These are phyloP conservation scores for Phytophthora meadii DNA, from an alignment of 352 stramenopile species.

Conservation along the genomic window DNA sequence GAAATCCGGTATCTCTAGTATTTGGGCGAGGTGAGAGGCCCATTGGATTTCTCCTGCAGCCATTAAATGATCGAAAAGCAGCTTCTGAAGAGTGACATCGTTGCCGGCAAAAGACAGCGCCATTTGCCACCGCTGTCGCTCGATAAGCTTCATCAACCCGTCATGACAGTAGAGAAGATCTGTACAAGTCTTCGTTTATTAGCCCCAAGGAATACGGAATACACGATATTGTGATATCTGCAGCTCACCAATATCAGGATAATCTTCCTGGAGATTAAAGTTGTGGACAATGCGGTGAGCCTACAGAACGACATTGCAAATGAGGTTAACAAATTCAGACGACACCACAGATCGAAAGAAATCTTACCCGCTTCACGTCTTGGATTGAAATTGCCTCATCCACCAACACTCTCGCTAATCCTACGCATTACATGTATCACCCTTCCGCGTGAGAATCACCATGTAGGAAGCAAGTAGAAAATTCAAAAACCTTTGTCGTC, in stretches of 20 bases:
- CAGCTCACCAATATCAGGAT: constrained; percentile 61
- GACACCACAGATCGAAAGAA: no score
- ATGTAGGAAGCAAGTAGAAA: not conserved
- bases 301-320: constrained; percentile 21
- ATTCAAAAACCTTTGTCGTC: constrained; percentile 19
- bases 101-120: constrained; percentile 75
- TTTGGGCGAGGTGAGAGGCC: constrained; percentile 45
- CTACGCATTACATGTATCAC: constrained; percentile 16
- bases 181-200: constrained; percentile 9
- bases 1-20: constrained; percentile 54
- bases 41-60: constrained; percentile 49
- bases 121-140: constrained; percentile 71
- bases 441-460: constrained; percentile 1
- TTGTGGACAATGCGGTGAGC: constrained; percentile 70
- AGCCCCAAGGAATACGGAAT: not conserved
- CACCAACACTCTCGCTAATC: constrained; percentile 51
- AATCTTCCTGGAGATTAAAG: constrained; percentile 58
- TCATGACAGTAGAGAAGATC: constrained; percentile 71
- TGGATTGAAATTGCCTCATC: constrained; percentile 61
- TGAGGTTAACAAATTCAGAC: not conserved
- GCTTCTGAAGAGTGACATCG: constrained; percentile 49
- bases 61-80: constrained; percentile 59
- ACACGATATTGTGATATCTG: not conserved
- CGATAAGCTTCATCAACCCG: constrained; percentile 66
- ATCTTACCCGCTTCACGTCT: constrained; percentile 66